These are phyloP conservation scores for Flaveria trinervia DNA, from an alignment of 129 eudicot genomes.

Conservation along the genomic window DNA sequence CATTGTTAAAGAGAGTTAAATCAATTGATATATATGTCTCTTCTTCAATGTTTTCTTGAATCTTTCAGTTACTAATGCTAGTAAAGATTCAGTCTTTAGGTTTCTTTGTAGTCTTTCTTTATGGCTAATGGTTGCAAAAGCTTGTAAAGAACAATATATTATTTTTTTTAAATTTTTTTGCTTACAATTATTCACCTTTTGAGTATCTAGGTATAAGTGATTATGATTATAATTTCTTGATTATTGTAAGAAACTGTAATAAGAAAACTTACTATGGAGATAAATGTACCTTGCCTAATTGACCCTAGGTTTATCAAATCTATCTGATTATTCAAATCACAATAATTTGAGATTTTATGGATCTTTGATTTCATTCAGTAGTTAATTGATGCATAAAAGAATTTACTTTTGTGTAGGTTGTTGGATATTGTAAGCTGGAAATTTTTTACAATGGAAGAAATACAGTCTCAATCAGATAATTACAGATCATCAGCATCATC, in stretches of 20 bases:
- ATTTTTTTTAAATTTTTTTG: background rate
- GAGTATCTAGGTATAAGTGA: background rate
- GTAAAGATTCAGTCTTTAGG: slow-evolving; percentile 22
- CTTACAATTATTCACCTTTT: background rate
- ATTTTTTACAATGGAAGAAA: slow-evolving; percentile 68
- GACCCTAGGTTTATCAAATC: background rate
- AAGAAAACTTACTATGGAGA: background rate
- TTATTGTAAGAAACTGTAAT: background rate
- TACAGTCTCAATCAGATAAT: slow-evolving; percentile 89
- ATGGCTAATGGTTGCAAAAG: background rate
- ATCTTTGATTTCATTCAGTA: background rate
- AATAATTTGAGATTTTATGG: background rate
- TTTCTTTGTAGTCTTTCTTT: background rate
- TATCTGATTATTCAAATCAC: background rate
- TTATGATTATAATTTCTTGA: background rate
- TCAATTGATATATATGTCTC: background rate
- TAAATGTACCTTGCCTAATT: background rate
- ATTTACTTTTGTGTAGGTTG: slow-evolving; percentile 9
- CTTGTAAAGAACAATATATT: background rate
- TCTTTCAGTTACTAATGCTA: background rate
- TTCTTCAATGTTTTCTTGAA: background rate
- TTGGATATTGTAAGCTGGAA: slow-evolving; percentile 6
- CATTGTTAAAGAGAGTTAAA: background rate
- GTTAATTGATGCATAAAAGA: background rate
- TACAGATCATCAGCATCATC: slow-evolving; percentile 88